These are phyloP conservation scores for Nemania sp. DNA, from an alignment of 2,329 filamentous ascomycete genomes.

Conservation along the genomic window DNA sequence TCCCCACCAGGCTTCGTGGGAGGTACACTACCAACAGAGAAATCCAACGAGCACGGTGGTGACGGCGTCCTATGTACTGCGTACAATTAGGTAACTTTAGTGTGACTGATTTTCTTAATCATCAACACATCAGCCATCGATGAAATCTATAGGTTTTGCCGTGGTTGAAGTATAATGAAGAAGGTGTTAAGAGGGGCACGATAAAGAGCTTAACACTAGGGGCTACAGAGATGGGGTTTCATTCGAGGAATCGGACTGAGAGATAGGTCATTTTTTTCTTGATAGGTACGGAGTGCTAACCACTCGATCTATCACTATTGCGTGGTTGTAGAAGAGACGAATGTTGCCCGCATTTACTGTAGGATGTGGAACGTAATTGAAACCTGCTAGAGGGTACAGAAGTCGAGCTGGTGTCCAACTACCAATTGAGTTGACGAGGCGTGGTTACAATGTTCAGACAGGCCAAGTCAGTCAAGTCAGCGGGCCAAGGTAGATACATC, in stretches of 20 bases:
- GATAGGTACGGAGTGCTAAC: too few relatives aligned
- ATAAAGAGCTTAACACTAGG: not conserved
- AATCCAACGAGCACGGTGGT: not conserved
- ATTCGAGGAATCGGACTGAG: not conserved
- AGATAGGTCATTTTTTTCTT: not conserved
- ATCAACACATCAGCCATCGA: not conserved
- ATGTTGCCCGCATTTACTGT: not conserved
- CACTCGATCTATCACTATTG: not conserved
- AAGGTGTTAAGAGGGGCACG: not conserved
- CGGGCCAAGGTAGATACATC: not conserved
- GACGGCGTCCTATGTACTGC: slow-evolving; percentile 5
- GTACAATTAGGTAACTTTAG: slow-evolving; percentile 5
- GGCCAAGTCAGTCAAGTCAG: slow-evolving; percentile 6
- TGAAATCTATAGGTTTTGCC: not conserved
- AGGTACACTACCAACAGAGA: not conserved
- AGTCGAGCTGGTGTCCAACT: not conserved
- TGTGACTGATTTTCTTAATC: not conserved
- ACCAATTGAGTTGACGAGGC: slow-evolving; percentile 1
- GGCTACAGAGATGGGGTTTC: not conserved
- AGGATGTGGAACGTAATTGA: not conserved
- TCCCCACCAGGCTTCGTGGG: slow-evolving; percentile 20
- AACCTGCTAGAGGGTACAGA: not conserved
- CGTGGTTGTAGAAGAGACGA: not conserved
- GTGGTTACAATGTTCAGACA: slow-evolving; percentile 1
- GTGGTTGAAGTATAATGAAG: not conserved